A percentile compares a stretch with the other conserved stretches of the same genome.
phyloP scores from a whole-genome alignment of 495 filamentous ascomycete genomes.

The Entonaema liquescens region DNA sequence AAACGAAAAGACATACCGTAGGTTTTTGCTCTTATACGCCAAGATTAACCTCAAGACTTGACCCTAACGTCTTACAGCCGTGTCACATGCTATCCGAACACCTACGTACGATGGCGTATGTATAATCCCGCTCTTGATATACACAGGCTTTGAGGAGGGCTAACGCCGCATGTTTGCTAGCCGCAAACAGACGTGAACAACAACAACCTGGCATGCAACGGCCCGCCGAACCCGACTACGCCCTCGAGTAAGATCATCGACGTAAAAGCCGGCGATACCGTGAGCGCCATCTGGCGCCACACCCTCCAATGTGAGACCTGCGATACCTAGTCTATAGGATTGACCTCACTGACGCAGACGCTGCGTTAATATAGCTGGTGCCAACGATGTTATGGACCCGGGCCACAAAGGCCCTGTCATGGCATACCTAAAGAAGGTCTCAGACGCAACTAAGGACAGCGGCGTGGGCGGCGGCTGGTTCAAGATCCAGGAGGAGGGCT shows the following conservation, averaged over 20 bases:
- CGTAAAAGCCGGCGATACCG: slow-evolving; percentile 59
- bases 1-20: slow-evolving; percentile 39
- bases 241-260: slow-evolving; percentile 56
- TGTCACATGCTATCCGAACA: slow-evolving; percentile 49
- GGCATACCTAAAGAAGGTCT: slow-evolving; percentile 62
- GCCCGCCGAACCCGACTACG: slow-evolving; percentile 62
- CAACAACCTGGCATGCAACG: slow-evolving; percentile 63
- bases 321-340: not conserved
- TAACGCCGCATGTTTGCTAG: slow-evolving; percentile 16
- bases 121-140: not conserved
- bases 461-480: slow-evolving; percentile 59
- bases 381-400: slow-evolving; percentile 59
- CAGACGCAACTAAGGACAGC: slow-evolving; percentile 53
- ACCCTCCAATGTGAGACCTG: slow-evolving; percentile 48
- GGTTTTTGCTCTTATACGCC: not conserved
- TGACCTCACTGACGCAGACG: not conserved
- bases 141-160: not conserved
- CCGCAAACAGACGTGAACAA: slow-evolving; percentile 63
- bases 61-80: slow-evolving; percentile 25
- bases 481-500: slow-evolving; percentile 53
- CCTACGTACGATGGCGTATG: slow-evolving; percentile 53
- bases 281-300: slow-evolving; percentile 60
- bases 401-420: slow-evolving; percentile 60
- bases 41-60: not conserved
- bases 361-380: slow-evolving; percentile 38